A percentile compares a stretch with the other conserved stretches of the same genome.
Evolutionary conservation across 2,329 filamentous ascomycete genomes (phyloP).

Genomic region (Lithohypha guttulata): DNA sequence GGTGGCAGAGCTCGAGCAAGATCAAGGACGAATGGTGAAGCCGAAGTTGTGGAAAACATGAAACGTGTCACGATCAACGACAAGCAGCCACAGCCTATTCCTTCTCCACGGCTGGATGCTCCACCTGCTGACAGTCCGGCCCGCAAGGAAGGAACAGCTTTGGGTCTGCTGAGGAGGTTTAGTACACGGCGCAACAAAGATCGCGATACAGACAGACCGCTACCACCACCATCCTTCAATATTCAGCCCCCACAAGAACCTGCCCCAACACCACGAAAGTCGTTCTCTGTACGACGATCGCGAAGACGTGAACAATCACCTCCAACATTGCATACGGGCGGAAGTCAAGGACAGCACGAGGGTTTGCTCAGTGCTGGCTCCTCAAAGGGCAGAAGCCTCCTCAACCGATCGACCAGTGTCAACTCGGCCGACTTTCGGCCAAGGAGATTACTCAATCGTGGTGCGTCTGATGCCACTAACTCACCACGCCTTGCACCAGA

Average conservation of each 20-base stretch:
- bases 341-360: conserved; percentile 59
- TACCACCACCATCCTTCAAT: conserved; percentile 63
- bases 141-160: conserved; percentile 81
- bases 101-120: conserved; percentile 42
- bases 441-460: conserved; percentile 48
- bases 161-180: conserved; percentile 73
- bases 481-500: conserved; percentile 45
- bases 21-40: conserved; percentile 87
- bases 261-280: conserved; percentile 61
- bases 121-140: conserved; percentile 49
- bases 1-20: conserved; percentile 73
- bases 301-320: conserved; percentile 44
- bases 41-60: conserved; percentile 66
- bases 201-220: conserved; percentile 48
- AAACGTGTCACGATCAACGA: conserved; percentile 51
- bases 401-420: conserved; percentile 83
- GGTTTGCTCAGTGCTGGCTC: conserved; percentile 60
- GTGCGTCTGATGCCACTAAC: conserved; percentile 43
- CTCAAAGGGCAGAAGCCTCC: conserved; percentile 53
- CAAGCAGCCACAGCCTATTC: conserved; percentile 18
- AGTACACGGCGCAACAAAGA: conserved; percentile 69
- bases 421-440: conserved; percentile 71
- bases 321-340: conserved; percentile 47
- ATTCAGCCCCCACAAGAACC: conserved; percentile 65
- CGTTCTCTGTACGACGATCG: conserved; percentile 68